Conservation (phyloP, 176 grass and related monocot species). For the Hordeum marinum region DNA sequence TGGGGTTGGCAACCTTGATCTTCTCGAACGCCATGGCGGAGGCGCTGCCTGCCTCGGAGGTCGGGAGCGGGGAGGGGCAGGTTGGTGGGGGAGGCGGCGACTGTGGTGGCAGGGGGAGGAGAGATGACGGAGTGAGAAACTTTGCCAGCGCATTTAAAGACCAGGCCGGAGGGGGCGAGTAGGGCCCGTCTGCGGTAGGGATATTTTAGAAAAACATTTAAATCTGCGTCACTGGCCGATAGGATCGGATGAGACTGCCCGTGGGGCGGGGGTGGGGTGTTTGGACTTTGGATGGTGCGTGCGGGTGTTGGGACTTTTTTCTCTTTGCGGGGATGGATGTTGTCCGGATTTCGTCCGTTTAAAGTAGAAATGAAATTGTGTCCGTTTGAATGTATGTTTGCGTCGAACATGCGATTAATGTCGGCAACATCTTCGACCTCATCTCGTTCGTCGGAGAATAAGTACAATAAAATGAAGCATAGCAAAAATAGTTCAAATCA, state of each 20-base stretch:
- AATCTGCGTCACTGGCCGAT: neutral
- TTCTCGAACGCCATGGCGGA: conserved; percentile 78
- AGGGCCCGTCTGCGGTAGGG: neutral
- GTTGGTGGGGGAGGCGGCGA: neutral
- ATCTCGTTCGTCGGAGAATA: too few species aligned
- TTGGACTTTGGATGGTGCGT: neutral
- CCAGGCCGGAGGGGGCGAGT: neutral
- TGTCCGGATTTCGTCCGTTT: too few species aligned
- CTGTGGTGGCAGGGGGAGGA: neutral
- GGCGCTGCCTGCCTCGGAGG: conserved; percentile 27
- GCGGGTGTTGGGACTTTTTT: neutral
- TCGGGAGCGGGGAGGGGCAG: conserved; percentile 5
- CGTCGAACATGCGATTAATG: too few species aligned
- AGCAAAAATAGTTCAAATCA: too few species aligned
- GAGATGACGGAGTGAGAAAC: neutral
- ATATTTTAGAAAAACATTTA: neutral
- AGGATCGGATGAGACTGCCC: neutral
- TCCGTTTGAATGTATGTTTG: too few species aligned
- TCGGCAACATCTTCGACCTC: too few species aligned
- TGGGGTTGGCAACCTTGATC: conserved; percentile 81
- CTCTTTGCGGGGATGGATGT: too few species aligned
- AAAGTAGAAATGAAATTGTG: too few species aligned
- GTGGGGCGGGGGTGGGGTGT: neutral
- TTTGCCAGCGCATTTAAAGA: conserved; percentile 32
- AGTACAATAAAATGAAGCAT: too few species aligned